Base-by-base conservation (phyloP, 345 rosid species). In the Eucalyptus marginata region DNA sequence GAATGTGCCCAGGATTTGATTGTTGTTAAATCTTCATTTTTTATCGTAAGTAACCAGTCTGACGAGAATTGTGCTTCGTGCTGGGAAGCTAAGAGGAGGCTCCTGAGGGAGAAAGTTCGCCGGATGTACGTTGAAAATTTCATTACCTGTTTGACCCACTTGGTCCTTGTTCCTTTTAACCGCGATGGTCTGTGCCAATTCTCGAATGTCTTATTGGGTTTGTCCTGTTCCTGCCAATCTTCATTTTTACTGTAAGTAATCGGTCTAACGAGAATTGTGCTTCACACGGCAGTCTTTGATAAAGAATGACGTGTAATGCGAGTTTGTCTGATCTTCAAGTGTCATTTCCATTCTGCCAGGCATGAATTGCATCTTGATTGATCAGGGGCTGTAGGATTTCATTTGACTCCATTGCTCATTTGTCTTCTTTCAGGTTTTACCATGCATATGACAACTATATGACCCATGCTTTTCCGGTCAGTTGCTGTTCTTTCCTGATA, bases 361-460 rank as follows among this genome's bases (percentile, higher is more conserved):
- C 54, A 86, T 51, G 24, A 54, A 86, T 24, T 31, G 25, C 59
- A 4, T 54, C 87, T 51, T 86, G 40, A 49, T 86, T 29, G 4
- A 50, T 27, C 43, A 68, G 80, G 80, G 44, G 43, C 80, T 85
- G 36, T 29, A 11, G 83, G 29, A 40, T 76, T 36, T 40, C 83
- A 8, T 10, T n/a, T 76, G 83, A 76, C 83, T 22, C 47, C 0
- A 1, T 58, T 59, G 7, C 10, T 68, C 80, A 33, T 68, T 68
- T 54, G 50, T 88, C 40, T 87, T 87, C 86, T 64, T 51, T 87
- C 95, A 96, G 99, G 99, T 96, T 96, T 88, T 97, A 97, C 88
- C 99, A 97, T 89, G 99, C 99, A 17, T 96, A 96, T 90, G 97
- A 96, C 89, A 97, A 96, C 95, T 97, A 97, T 93, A 92, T 96